phyloP scores from a whole-genome alignment of 2,329 filamentous ascomycete species.

The Venturia pyrina region DNA sequence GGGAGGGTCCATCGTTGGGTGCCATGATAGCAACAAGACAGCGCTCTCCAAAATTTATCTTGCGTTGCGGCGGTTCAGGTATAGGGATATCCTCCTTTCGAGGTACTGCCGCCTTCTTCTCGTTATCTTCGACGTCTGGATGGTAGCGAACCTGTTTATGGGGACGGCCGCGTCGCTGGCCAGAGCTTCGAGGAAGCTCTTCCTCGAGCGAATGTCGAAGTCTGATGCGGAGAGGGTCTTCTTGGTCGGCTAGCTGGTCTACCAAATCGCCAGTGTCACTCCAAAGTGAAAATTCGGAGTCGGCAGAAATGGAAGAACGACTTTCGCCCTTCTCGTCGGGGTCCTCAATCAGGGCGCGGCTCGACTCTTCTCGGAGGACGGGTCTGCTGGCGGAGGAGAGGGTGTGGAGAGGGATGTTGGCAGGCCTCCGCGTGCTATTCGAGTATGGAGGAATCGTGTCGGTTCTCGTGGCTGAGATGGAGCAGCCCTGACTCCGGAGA shows the following conservation, averaged over 20 bases:
- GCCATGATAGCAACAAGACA: conserved; percentile 79
- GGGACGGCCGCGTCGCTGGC: conserved; percentile 20
- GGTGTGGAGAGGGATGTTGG: conserved; percentile 80
- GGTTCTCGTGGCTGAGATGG: conserved; percentile 56
- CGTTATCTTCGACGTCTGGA: conserved; percentile 31
- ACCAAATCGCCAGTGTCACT: conserved; percentile 91
- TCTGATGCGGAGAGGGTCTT: conserved; percentile 63
- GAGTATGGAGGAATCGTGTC: conserved; percentile 73
- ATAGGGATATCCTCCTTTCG: conserved; percentile 67
- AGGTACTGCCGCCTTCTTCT: conserved; percentile 40
- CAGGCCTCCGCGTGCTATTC: conserved; percentile 56
- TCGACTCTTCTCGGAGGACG: not conserved
- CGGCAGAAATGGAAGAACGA: conserved; percentile 31
- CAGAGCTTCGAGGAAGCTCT: conserved; percentile 39
- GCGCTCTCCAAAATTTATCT: conserved; percentile 57
- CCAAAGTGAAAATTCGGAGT: conserved; percentile 70
- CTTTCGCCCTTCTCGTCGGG: conserved; percentile 32
- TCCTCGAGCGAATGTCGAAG: conserved; percentile 57
- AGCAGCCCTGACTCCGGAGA: conserved; percentile 11
- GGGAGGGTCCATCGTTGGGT: conserved; percentile 54
- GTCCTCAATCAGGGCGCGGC: conserved; percentile 14
- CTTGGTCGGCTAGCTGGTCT: conserved; percentile 75
- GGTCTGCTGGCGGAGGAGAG: conserved; percentile 38
- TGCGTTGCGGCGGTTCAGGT: conserved; percentile 55
- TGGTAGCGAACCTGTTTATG: conserved; percentile 64